Base-by-base conservation (phyloP, 371 early-diverging fungal genomes). In the Mucor circinelloides region DNA sequence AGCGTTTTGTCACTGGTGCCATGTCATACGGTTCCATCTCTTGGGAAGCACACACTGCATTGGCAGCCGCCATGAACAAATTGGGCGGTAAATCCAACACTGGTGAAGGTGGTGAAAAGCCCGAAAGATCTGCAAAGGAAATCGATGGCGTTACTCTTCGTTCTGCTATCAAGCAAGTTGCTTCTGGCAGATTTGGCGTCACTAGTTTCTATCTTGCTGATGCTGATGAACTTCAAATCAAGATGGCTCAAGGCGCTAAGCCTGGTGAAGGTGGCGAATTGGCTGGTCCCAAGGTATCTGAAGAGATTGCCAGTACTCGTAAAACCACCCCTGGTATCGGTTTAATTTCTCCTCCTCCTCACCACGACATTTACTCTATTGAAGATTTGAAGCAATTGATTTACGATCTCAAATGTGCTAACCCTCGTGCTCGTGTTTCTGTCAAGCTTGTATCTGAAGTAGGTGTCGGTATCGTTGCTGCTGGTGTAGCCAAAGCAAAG, bases 11-110 rank as follows among this genome's bases (percentile, higher is more conserved):
- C 70, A 98, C 99, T 12, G 99, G 99, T 60, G 99, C 99, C 67
- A 98, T 98, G 99, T 94, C 94, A 17, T 98, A 97, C 71, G 99
- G 99, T n/a, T 95, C 96, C 17, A 97, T 98, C 67, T 97, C 97
- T 2, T 84, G 85, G 78, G 99, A 98, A 76, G 88, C 99, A 15
- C 99, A 98, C 76, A 86, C 92, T 19, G 81, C 99, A 3, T 80
- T 98, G 21, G 97, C 97, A 4, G 73, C 91, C 61, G 99, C 99
- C n/a, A 96, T 98, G 97, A 98, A 98, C 83, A 78, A 83, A 48
- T 74, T 98, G 1, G 97, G 97, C 52, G 97, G 97, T 67, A 97
- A 97, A 83, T 93, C 94, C 73, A 98, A 98, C 81, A 96, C 97
- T 32, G 99, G 99, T 50, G 99, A 98, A 83, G 99, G 99, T 64